These are phyloP conservation scores for Canariomyces notabilis DNA, from an alignment of 2,329 filamentous ascomycete species.

Conservation along the genomic window DNA sequence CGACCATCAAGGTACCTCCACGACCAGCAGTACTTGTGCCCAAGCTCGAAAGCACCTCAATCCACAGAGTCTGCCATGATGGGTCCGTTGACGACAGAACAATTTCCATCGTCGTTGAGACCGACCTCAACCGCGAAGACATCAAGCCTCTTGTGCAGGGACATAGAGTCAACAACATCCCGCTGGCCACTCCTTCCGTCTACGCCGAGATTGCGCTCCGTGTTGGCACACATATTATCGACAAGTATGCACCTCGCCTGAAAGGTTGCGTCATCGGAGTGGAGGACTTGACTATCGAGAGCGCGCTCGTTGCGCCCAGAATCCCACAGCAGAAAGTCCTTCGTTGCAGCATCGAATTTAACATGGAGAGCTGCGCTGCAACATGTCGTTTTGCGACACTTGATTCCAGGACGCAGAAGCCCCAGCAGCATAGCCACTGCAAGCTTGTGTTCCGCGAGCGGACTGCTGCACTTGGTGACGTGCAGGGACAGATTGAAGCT, in stretches of 20 bases:
- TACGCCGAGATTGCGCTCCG: slow-evolving; percentile 52
- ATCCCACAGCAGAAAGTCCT: neutral
- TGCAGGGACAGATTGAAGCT: slow-evolving; percentile 1
- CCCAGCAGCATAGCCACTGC: slow-evolving; percentile 1
- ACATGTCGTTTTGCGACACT: slow-evolving; percentile 6
- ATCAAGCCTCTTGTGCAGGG: slow-evolving; percentile 49
- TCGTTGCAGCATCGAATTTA: neutral
- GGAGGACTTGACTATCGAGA: slow-evolving; percentile 4
- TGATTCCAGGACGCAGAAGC: slow-evolving; percentile 1
- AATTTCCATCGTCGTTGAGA: slow-evolving; percentile 47
- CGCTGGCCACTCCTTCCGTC: slow-evolving; percentile 38
- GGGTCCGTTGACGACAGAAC: slow-evolving; percentile 36
- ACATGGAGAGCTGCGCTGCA: neutral
- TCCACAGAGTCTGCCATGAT: slow-evolving; percentile 10
- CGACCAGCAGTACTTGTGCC: slow-evolving; percentile 54
- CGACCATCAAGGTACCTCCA: no score
- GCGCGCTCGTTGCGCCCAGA: slow-evolving; percentile 3
- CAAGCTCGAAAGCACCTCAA: slow-evolving; percentile 8
- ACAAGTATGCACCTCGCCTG: neutral
- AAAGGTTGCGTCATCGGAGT: slow-evolving; percentile 6
- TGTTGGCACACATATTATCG: neutral
- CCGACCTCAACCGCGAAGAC: slow-evolving; percentile 50
- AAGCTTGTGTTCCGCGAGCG: no score
- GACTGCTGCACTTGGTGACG: neutral
- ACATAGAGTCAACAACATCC: slow-evolving; percentile 18